A percentile compares a stretch with the other conserved stretches of the same genome.
phyloP scores from a whole-genome alignment of 2,329 filamentous ascomycete genomes.

The Laburnicola sp. region DNA sequence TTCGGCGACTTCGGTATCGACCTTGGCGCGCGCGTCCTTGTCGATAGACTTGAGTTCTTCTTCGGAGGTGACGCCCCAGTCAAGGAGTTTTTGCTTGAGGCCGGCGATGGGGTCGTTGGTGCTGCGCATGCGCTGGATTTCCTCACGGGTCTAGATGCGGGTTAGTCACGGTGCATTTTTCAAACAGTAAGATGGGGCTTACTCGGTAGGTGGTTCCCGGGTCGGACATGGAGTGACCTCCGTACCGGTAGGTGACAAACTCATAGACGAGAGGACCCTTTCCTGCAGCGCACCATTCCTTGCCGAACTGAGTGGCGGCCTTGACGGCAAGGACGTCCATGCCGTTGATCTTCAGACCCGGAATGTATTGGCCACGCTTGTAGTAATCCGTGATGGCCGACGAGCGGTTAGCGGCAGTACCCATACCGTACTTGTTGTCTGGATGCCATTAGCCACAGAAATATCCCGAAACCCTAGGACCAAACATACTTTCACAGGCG shows the following conservation, averaged over 20 bases:
- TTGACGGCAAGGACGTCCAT: constrained; percentile 99
- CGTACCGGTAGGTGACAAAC: constrained; percentile 99
- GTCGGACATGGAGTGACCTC: constrained; percentile 99
- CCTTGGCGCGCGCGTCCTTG: constrained; percentile 83
- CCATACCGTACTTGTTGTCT: constrained; percentile 99
- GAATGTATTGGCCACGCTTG: constrained; percentile 99
- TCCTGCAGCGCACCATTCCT: constrained; percentile 78
- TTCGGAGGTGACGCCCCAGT: constrained; percentile 89
- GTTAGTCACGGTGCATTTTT: constrained; percentile 19
- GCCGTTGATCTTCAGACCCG: constrained; percentile 98
- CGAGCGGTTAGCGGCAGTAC: constrained; percentile 90
- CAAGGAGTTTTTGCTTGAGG: constrained; percentile 95
- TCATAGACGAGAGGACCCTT: constrained; percentile 96
- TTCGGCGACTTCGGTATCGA: constrained; percentile 86
- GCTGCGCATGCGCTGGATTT: constrained; percentile 99
- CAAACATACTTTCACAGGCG: constrained; percentile 88
- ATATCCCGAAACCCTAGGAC: background rate
- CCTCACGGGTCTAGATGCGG: constrained; percentile 75
- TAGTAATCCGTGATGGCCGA: constrained; percentile 99
- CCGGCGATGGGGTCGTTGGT: constrained; percentile 98
- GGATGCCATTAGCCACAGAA: constrained; percentile 22
- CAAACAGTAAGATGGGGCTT: constrained; percentile 15
- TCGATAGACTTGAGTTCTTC: constrained; percentile 96
- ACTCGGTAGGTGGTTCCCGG: constrained; percentile 95
- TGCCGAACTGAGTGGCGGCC: constrained; percentile 91